phyloP scores from a whole-genome alignment of 148 eudicot genomes.

The Salicornia ramosissima region DNA sequence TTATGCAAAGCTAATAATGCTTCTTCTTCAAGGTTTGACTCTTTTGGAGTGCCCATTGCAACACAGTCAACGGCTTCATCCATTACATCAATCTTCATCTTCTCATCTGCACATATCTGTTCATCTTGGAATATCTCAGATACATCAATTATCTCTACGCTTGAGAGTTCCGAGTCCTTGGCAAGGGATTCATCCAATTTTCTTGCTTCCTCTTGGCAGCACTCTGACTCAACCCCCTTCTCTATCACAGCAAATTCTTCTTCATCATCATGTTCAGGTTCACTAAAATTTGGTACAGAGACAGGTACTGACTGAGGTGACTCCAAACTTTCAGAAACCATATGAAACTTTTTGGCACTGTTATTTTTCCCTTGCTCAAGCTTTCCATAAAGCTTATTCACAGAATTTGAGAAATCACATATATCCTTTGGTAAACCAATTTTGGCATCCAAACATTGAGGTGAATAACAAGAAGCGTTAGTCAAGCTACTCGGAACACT shows the following conservation, averaged over 20 bases:
- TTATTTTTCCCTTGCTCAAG: slow-evolving; percentile 41
- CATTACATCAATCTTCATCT: slow-evolving; percentile 11
- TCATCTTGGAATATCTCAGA: slow-evolving; percentile 49
- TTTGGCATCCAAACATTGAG: slow-evolving; percentile 33
- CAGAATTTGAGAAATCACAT: slow-evolving; percentile 37
- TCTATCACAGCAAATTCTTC: slow-evolving; percentile 38
- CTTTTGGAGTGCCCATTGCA: slow-evolving; percentile 14
- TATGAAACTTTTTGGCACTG: slow-evolving; percentile 28
- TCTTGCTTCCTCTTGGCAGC: slow-evolving; percentile 18
- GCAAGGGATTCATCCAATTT: slow-evolving; percentile 19
- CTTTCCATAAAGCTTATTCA: slow-evolving; percentile 40
- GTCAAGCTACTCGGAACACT: slow-evolving; percentile 41
- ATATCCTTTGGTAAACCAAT: slow-evolving; percentile 26
- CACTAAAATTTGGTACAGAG: slow-evolving; percentile 20
- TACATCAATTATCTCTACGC: slow-evolving; percentile 46
- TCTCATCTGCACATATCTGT: slow-evolving; percentile 27
- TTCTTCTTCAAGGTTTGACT: slow-evolving; percentile 24
- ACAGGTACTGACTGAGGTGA: slow-evolving; percentile 15
- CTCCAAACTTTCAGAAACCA: slow-evolving; percentile 22
- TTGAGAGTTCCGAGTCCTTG: slow-evolving; percentile 28
- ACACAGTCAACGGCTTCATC: slow-evolving; percentile 11
- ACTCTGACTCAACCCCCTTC: slow-evolving; percentile 38
- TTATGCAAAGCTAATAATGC: slow-evolving; percentile 23
- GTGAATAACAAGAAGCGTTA: slow-evolving; percentile 25
- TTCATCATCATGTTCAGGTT: slow-evolving; percentile 22